Evolutionary conservation across 2,329 filamentous ascomycete genomes (phyloP), one percentile per base, ranked within the genome.

Genomic region (Monosporascus sp.): DNA sequence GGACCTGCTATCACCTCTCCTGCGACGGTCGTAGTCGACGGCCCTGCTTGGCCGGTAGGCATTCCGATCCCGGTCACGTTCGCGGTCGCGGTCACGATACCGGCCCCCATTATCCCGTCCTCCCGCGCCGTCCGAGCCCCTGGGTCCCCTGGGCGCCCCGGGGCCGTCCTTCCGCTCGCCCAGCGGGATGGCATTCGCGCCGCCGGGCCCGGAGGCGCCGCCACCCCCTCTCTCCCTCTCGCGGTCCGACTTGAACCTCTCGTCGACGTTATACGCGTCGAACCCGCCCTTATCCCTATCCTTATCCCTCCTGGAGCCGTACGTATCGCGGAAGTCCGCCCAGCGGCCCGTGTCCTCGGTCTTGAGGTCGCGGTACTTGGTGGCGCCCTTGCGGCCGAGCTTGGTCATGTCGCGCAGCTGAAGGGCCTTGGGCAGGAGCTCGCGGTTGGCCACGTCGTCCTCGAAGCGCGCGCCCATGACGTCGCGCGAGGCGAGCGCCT

Each of bases 351-450:
- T 99, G 71, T 99, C 94, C 73, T 99, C 93, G 16, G 78, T 83
- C 68, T 86, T 86, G 65, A 99, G 80, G 71, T 99, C 94, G 63
- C 82, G 88, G 73, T 97, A 97, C 70, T 88, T 90, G 7, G 91
- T 92, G 27, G 90, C 85, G 20, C 94, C 93, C 76, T 96, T 96
- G 74, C 88, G 90, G 22, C 94, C 94, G 26, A 99, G 73, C 74
- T 92, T 93, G 16, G 92, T 93, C 87, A 94, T 91, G 71, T 97
- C 94, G 53, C 94, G 80, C 64, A 95, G 85, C 74, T 96, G 91
- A 77, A 99, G 85, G 60, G 92, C 95, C 74, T 96, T 87, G 3
- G 94, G 94, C 63, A 99, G 73, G 1, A 91, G 76, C 63, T 94
- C 89, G 46, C 90, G 86, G 65, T 96, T 90, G 48, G 81, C 80